These are phyloP conservation scores for Oidium heveae DNA, from an alignment of 2,329 filamentous ascomycete genomes.

Conservation along the genomic window DNA sequence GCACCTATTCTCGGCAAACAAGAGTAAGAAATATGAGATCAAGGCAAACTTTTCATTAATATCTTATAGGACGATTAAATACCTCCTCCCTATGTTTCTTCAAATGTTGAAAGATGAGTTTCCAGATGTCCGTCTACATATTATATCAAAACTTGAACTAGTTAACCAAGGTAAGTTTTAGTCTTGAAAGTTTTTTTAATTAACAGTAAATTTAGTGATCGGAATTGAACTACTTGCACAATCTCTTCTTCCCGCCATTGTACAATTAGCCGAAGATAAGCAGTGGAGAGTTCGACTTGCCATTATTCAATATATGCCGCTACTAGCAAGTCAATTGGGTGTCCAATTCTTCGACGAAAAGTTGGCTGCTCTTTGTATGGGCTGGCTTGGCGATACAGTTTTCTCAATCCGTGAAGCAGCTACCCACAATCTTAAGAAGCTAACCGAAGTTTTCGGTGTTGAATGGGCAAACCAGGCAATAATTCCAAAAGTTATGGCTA, in stretches of 20 bases:
- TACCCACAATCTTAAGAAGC: constrained; percentile 91
- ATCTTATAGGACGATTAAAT: constrained; percentile 55
- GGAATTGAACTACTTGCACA: constrained; percentile 93
- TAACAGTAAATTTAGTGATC: constrained; percentile 38
- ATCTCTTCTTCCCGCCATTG: constrained; percentile 86
- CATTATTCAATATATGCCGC: constrained; percentile 97
- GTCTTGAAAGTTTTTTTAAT: background rate
- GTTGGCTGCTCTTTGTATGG: constrained; percentile 86
- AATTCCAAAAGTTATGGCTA: constrained; percentile 93
- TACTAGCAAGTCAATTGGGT: constrained; percentile 83
- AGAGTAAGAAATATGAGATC: constrained; percentile 30
- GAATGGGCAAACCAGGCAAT: constrained; percentile 95
- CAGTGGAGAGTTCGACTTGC: constrained; percentile 95
- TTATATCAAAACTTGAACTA: constrained; percentile 97
- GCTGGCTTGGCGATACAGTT: constrained; percentile 92
- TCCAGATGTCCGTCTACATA: constrained; percentile 90
- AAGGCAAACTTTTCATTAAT: constrained; percentile 6
- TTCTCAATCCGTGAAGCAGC: constrained; percentile 97
- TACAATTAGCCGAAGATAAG: constrained; percentile 94
- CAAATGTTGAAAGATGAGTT: constrained; percentile 99
- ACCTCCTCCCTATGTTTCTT: constrained; percentile 93
- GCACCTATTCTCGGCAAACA: constrained; percentile 95
- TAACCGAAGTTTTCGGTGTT: constrained; percentile 94
- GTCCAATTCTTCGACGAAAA: constrained; percentile 98
- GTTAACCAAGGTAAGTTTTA: constrained; percentile 61